Conservation (phyloP, 768 basidiomycete species). For the Phylloporus arenicola region DNA sequence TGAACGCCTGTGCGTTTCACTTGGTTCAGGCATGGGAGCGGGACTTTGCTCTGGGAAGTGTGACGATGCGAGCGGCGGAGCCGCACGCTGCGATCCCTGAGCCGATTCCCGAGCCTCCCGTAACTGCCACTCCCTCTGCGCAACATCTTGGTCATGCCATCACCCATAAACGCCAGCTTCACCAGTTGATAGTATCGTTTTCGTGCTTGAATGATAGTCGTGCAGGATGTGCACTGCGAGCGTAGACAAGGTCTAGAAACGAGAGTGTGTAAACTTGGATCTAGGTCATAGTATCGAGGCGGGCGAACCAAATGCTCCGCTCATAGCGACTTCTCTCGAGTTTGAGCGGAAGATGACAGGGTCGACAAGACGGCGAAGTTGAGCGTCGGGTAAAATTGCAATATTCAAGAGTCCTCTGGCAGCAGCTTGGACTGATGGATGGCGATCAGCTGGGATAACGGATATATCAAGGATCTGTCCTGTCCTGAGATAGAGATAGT, state of each 20-base stretch:
- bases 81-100: neutral
- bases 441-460: slow-evolving; percentile 83
- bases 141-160: slow-evolving; percentile 53
- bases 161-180: slow-evolving; percentile 73
- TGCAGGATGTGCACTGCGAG: slow-evolving; percentile 70
- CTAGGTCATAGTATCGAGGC: neutral
- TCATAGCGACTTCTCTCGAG: slow-evolving; percentile 50
- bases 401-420: slow-evolving; percentile 16
- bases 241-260: slow-evolving; percentile 50
- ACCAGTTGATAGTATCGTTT: slow-evolving; percentile 71
- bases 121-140: slow-evolving; percentile 52
- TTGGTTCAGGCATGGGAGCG: slow-evolving; percentile 24
- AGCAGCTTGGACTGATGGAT: slow-evolving; percentile 57
- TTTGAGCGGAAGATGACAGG: slow-evolving; percentile 75
- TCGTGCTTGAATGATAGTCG: slow-evolving; percentile 74
- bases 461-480: slow-evolving; percentile 92
- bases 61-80: neutral
- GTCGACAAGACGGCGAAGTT: slow-evolving; percentile 65
- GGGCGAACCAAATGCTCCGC: slow-evolving; percentile 23
- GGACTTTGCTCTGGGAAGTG: neutral
- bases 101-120: slow-evolving; percentile 37
- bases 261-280: neutral
- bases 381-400: slow-evolving; percentile 1
- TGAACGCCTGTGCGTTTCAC: slow-evolving; percentile 9
- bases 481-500: slow-evolving; percentile 90